Conservation (phyloP, 306 rosid species). For the Notholithocarpus densiflorus region DNA sequence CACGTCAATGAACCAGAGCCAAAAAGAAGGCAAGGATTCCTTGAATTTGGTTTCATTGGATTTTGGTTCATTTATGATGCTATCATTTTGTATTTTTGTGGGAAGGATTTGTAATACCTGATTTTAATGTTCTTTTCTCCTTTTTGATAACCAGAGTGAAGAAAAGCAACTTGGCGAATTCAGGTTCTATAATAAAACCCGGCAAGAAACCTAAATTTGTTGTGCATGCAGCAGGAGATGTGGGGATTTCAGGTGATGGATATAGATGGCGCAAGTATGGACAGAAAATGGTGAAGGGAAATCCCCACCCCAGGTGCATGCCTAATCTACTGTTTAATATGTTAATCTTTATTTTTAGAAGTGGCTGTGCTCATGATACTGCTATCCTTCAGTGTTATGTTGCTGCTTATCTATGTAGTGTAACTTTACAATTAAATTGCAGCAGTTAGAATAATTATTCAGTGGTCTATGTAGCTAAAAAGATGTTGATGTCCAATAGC, state of each 20-base stretch:
- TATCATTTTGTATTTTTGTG: background rate
- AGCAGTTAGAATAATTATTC: background rate
- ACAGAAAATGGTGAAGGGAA: constrained; percentile 98
- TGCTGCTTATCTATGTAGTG: background rate
- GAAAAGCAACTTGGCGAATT: constrained; percentile 49
- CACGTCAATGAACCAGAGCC: constrained; percentile 50
- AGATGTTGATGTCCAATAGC: background rate
- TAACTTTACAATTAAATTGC: background rate
- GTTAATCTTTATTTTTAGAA: background rate
- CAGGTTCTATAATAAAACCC: constrained; percentile 47
- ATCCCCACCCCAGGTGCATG: constrained; percentile 80
- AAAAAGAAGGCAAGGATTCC: constrained; percentile 65
- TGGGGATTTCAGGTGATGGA: constrained; percentile 92
- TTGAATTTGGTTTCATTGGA: constrained; percentile 13
- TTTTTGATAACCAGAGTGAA: constrained; percentile 61
- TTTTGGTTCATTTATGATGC: background rate
- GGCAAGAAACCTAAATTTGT: constrained; percentile 77
- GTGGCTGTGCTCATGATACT: background rate
- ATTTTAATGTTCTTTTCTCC: constrained; percentile 27
- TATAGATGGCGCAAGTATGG: constrained; percentile 98
- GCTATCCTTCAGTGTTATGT: background rate
- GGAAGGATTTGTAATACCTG: constrained; percentile 17
- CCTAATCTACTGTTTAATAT: background rate
- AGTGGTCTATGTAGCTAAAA: background rate
- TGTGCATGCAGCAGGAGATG: constrained; percentile 93